A percentile compares a stretch with the other conserved stretches of the same genome.
These are phyloP conservation scores for Candida pseudofarinosa DNA, from an alignment of 805 yeast genomes.

Conservation along the genomic window DNA sequence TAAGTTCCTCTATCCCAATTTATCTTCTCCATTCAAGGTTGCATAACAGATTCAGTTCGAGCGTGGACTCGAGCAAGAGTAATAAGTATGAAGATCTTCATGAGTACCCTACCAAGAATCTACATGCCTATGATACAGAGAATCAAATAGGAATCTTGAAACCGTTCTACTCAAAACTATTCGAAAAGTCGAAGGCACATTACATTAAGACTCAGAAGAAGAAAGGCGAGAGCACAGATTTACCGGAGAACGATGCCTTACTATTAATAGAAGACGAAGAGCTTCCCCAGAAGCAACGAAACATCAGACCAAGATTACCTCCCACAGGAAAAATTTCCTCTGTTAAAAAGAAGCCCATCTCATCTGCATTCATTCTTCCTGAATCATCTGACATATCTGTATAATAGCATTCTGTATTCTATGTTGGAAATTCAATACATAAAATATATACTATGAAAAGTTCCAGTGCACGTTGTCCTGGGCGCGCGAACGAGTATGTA, in stretches of 20 bases:
- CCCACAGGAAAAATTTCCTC: conserved; percentile 83
- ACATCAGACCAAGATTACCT: conserved; percentile 74
- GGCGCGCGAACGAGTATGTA: not conserved
- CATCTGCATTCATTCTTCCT: conserved; percentile 53
- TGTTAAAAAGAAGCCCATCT: conserved; percentile 58
- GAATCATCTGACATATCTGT: conserved; percentile 14
- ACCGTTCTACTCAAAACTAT: conserved; percentile 46
- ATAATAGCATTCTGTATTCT: not conserved
- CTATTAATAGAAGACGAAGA: conserved; percentile 73
- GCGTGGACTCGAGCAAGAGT: conserved; percentile 44
- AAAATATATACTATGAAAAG: not conserved
- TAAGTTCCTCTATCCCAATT: conserved; percentile 83
- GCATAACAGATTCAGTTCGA: conserved; percentile 49
- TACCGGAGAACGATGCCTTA: conserved; percentile 39
- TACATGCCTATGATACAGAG: conserved; percentile 50
- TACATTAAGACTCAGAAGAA: conserved; percentile 36
- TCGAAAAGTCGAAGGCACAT: conserved; percentile 41
- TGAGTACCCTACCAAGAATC: conserved; percentile 47
- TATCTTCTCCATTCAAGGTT: conserved; percentile 79
- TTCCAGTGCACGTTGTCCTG: not conserved
- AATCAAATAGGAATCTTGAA: conserved; percentile 54
- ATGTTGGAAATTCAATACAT: not conserved
- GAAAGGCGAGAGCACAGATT: conserved; percentile 35
- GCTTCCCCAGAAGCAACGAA: conserved; percentile 72
- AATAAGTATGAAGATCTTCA: conserved; percentile 64